Percentiles rank a stretch among this genome's conserved stretches.
Evolutionary conservation across 345 rosid species (phyloP).

Genomic region (Brassica juncea): DNA sequence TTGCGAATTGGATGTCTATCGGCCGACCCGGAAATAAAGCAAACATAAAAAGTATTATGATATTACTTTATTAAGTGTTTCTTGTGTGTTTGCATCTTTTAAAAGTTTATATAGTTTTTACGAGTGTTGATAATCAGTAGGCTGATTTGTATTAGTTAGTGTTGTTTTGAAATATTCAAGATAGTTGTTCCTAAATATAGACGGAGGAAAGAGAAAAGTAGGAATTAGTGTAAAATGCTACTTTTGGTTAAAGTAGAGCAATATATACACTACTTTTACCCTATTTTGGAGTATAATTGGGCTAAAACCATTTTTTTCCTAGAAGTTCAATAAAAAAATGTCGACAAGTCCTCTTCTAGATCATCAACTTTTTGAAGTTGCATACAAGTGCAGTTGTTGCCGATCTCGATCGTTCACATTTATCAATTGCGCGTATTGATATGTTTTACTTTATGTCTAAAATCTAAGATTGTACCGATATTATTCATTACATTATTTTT

Average conservation of each 20-base stretch:
- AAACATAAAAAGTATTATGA: background rate
- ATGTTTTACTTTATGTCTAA: background rate
- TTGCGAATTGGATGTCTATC: background rate
- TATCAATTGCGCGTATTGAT: background rate
- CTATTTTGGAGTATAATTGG: too few relatives aligned
- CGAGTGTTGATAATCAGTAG: slow-evolving; percentile 2
- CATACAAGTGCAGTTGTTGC: background rate
- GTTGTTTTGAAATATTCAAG: background rate
- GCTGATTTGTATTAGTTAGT: background rate
- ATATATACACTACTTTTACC: too few relatives aligned
- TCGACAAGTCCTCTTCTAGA: background rate
- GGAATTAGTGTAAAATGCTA: too few relatives aligned
- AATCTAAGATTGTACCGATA: background rate
- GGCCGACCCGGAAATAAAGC: background rate
- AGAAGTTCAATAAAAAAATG: background rate
- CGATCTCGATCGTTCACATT: background rate
- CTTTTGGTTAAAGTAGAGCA: too few relatives aligned
- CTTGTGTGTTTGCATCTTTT: slow-evolving; percentile 10
- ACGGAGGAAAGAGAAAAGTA: too few relatives aligned
- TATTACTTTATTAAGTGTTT: slow-evolving; percentile 25
- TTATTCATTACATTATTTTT: background rate
- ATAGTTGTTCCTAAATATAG: background rate
- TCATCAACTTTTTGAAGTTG: slow-evolving; percentile 1
- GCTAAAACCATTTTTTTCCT: background rate
- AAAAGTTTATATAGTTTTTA: slow-evolving; percentile 17